A percentile compares a stretch with the other conserved stretches of the same genome.
Evolutionary conservation across 2,329 filamentous ascomycete species (phyloP).

Genomic region (Diaporthe caulivora): DNA sequence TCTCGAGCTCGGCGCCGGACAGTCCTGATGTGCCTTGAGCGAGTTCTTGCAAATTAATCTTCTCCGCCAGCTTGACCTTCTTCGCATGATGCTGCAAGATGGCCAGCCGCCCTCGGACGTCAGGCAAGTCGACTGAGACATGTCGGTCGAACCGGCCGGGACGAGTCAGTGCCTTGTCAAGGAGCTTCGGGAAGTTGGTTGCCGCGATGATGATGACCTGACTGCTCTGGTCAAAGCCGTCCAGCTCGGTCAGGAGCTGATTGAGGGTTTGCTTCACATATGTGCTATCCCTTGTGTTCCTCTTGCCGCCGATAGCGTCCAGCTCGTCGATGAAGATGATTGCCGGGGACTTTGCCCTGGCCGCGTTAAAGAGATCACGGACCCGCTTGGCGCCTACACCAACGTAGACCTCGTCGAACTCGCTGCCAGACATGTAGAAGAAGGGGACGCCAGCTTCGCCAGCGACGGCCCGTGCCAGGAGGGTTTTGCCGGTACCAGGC

Average conservation of each 20-base stretch:
- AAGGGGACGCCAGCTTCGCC: conserved; percentile 98
- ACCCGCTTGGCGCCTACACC: conserved; percentile 86
- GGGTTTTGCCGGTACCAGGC: conserved; percentile 96
- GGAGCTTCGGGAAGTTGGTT: conserved; percentile 93
- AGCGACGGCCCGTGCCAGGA: conserved; percentile 93
- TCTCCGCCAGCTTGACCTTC: conserved; percentile 83
- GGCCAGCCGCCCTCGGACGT: conserved; percentile 91
- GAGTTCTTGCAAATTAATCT: conserved; percentile 86
- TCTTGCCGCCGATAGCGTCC: conserved; percentile 93
- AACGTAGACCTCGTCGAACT: conserved; percentile 98
- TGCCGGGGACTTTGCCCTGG: conserved; percentile 52
- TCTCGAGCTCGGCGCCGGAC: conserved; percentile 95
- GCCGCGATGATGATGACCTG: conserved; percentile 96
- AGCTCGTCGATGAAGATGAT: conserved; percentile 92
- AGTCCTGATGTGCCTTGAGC: conserved; percentile 91
- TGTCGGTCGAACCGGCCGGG: conserved; percentile 97
- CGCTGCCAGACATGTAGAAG: conserved; percentile 99
- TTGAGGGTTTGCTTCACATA: conserved; percentile 99
- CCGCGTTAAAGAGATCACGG: conserved; percentile 66
- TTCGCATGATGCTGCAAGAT: conserved; percentile 95
- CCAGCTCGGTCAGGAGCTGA: conserved; percentile 94
- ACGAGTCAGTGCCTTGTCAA: conserved; percentile 94
- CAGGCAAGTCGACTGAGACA: conserved; percentile 87
- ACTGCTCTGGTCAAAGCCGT: conserved; percentile 95
- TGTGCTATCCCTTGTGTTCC: conserved; percentile 91